Base-by-base conservation (phyloP, 305 asterid species). In the Caryopteris hybrid region DNA sequence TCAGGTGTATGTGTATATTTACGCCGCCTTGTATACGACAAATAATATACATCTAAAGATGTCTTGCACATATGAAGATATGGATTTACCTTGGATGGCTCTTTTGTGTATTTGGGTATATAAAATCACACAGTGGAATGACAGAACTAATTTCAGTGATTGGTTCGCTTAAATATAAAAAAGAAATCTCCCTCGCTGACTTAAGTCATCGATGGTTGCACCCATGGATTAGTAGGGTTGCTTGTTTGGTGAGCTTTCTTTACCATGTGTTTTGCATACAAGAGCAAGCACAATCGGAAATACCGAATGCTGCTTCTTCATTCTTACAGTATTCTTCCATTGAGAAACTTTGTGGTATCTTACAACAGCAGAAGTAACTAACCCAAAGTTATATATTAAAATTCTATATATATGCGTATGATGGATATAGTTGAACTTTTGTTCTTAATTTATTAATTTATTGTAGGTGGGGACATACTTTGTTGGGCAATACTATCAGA, bases 401-500 rank as follows among this genome's bases (percentile, higher is more conserved):
- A 27, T 11, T 31, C 48, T 23, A 20, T 46, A 20, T 10, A 9
- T 41, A 11, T 58, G 74, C 18, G 20, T 48, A 46, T 62, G 45
- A 39, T 51, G 66, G 48, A 47, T 59, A 36, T 43, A 45, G 43
- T 41, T 68, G 67, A 45, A 46, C 17, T 14, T 79, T 51, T 64
- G 33, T 42, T 53, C 64, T 43, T 57, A 23, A n/a, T 68, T 72
- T 67, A 41, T 62, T 55, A 72, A 17, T 29, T 71, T 60, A 69
- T 65, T 74, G 46, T 71, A 94, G 99, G 97, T 95, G 66, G 99
- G 99, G 25, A 85, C 97, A 8, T 95, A 95, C 85, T 95, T 95
- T 69, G 96, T 95, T 11, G 96, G 98, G 68, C 97, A 90, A 71
- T 95, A 92, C 82, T 95, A 95, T 79, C 97, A 95, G 83, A 84